phyloP scores from a whole-genome alignment of 1,139 yeast genomes.

The Arxiozyma slooffiae region DNA sequence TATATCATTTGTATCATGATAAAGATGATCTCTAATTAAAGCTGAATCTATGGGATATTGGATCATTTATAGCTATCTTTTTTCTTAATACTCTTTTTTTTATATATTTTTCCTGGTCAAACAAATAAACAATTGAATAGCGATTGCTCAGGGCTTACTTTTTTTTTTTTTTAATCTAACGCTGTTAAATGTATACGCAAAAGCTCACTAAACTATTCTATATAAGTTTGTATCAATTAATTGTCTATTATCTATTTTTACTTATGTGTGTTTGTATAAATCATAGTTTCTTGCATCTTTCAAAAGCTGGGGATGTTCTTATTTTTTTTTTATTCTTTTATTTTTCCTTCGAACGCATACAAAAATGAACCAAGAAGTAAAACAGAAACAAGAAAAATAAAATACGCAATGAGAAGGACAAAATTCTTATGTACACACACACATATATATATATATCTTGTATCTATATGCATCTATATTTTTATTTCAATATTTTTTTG shows the following conservation, averaged over 20 bases:
- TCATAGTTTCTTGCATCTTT: not conserved
- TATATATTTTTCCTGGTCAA: not conserved
- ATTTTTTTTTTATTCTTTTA: too few species aligned
- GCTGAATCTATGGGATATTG: slow-evolving; percentile 32
- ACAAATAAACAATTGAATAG: not conserved
- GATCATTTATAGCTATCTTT: slow-evolving; percentile 16
- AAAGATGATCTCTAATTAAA: slow-evolving; percentile 31
- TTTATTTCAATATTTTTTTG: not conserved
- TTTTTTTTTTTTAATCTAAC: too few species aligned
- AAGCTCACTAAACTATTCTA: too few species aligned
- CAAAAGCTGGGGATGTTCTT: not conserved
- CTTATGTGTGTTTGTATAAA: too few species aligned
- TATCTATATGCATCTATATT: not conserved
- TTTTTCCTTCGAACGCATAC: not conserved
- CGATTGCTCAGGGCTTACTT: not conserved
- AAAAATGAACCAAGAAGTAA: too few species aligned
- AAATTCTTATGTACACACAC: too few species aligned
- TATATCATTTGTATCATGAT: slow-evolving; percentile 26
- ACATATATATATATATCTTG: too few species aligned
- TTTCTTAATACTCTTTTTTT: too few species aligned
- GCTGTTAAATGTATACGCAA: not conserved
- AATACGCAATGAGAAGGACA: too few species aligned
- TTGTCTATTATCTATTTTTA: too few species aligned
- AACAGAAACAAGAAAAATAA: not conserved
- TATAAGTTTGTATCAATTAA: too few species aligned